Evolutionary conservation across 306 rosid species (phyloP).

Genomic region (Elaeagnus macrophylla): DNA sequence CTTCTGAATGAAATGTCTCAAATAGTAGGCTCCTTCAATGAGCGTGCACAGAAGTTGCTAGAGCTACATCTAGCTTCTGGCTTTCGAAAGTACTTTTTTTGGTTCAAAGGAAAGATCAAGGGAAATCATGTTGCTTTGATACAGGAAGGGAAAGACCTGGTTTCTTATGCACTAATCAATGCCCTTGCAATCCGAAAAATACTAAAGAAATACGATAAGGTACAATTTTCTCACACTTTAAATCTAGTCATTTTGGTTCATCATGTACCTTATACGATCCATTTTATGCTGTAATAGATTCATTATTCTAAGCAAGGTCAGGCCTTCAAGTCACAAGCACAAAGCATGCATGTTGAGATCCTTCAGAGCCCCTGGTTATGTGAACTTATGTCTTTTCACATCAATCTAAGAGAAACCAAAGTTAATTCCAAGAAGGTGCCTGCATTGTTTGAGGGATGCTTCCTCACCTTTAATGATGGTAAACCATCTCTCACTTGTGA

Average conservation of each 20-base stretch:
- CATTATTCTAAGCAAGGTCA: slow-evolving; percentile 95
- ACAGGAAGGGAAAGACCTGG: slow-evolving; percentile 84
- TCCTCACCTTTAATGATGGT: slow-evolving; percentile 53
- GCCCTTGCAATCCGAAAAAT: slow-evolving; percentile 77
- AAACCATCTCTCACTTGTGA: slow-evolving; percentile 80
- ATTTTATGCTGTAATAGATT: slow-evolving; percentile 35
- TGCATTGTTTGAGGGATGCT: slow-evolving; percentile 59
- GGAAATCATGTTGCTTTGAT: slow-evolving; percentile 38
- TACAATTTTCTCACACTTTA: slow-evolving; percentile 3
- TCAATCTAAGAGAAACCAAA: slow-evolving; percentile 66
- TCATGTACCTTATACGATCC: slow-evolving; percentile 1
- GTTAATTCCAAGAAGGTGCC: slow-evolving; percentile 27
- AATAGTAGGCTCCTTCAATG: slow-evolving; percentile 65
- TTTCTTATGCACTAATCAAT: slow-evolving; percentile 73
- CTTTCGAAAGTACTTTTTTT: slow-evolving; percentile 51
- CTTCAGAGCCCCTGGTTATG: slow-evolving; percentile 97
- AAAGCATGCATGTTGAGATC: slow-evolving; percentile 72
- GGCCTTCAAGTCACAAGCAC: slow-evolving; percentile 70
- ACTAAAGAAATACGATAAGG: slow-evolving; percentile 91
- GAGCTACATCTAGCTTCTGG: slow-evolving; percentile 83
- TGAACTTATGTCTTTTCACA: slow-evolving; percentile 90
- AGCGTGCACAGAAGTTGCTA: slow-evolving; percentile 78
- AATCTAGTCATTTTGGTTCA: neutral
- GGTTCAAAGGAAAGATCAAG: slow-evolving; percentile 53
- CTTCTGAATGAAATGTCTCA: slow-evolving; percentile 83